These are phyloP conservation scores for Flaveria robusta DNA, from an alignment of 129 eudicot genomes.

Conservation along the genomic window DNA sequence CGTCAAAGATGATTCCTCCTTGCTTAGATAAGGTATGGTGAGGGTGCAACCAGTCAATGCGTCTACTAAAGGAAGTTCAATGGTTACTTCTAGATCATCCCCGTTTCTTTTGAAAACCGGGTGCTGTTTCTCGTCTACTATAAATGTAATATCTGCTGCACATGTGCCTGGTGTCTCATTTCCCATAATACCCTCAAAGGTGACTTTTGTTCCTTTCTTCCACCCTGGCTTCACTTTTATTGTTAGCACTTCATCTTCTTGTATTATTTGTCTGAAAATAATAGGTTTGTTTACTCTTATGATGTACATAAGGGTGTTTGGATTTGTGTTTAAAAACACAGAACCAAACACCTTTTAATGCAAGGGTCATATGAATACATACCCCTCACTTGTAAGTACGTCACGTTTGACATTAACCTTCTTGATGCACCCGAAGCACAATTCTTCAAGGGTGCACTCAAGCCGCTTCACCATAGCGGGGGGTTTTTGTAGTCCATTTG, in stretches of 20 bases:
- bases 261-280: constrained; percentile 48
- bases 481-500: constrained; percentile 59
- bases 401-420: constrained; percentile 54
- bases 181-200: constrained; percentile 61
- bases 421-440: constrained; percentile 75
- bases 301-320: neutral
- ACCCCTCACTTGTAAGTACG: constrained; percentile 58
- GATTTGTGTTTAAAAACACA: neutral
- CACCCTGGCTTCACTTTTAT: constrained; percentile 83
- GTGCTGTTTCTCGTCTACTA: constrained; percentile 53
- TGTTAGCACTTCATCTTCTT: constrained; percentile 56
- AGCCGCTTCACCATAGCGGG: constrained; percentile 53
- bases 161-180: constrained; percentile 45
- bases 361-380: constrained; percentile 5
- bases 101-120: constrained; percentile 52
- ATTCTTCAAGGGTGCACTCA: constrained; percentile 80
- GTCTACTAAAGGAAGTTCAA: constrained; percentile 57
- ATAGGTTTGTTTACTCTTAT: too few relatives aligned
- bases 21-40: constrained; percentile 50
- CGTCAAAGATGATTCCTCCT: constrained; percentile 35
- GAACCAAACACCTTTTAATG: neutral
- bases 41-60: constrained; percentile 63
- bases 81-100: constrained; percentile 50
- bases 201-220: constrained; percentile 66
- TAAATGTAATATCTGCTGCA: constrained; percentile 49